Conservation (phyloP, 306 rosid species). For the Prunus mume region DNA sequence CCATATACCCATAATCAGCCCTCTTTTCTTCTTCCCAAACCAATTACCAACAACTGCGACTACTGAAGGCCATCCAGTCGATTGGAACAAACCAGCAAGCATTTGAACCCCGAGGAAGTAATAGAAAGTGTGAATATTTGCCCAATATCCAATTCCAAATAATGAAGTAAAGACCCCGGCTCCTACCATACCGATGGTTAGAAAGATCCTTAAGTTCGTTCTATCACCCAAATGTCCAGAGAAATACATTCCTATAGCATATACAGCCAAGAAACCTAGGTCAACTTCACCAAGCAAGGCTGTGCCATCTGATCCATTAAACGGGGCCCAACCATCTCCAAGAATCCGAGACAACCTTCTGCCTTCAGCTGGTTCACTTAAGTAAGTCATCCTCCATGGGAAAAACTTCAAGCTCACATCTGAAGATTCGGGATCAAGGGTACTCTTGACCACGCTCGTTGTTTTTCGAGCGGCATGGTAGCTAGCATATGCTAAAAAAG, state of each 20-base stretch:
- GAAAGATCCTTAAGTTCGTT: constrained; percentile 68
- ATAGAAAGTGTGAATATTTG: constrained; percentile 63
- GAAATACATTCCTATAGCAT: constrained; percentile 92
- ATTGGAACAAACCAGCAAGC: constrained; percentile 93
- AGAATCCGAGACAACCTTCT: constrained; percentile 32
- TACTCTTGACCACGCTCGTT: constrained; percentile 87
- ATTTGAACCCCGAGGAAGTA: constrained; percentile 69
- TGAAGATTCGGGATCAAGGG: constrained; percentile 78
- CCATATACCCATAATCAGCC: constrained; percentile 97
- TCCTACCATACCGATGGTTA: constrained; percentile 91
- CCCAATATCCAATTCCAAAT: constrained; percentile 90
- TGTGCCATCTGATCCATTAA: constrained; percentile 75
- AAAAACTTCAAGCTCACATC: constrained; percentile 34
- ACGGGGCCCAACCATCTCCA: constrained; percentile 91
- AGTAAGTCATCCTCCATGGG: constrained; percentile 28
- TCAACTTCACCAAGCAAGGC: constrained; percentile 83
- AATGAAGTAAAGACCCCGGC: constrained; percentile 81
- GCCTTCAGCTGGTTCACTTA: constrained; percentile 20
- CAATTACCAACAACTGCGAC: constrained; percentile 94
- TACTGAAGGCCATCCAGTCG: constrained; percentile 97
- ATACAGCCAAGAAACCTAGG: constrained; percentile 81
- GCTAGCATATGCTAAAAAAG: constrained; percentile 85
- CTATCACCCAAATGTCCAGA: constrained; percentile 96
- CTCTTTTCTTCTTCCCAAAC: constrained; percentile 98
- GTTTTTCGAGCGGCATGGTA: constrained; percentile 94